phyloP scores from a whole-genome alignment of 805 yeast species.

The Saccharomycopsis amapae region DNA sequence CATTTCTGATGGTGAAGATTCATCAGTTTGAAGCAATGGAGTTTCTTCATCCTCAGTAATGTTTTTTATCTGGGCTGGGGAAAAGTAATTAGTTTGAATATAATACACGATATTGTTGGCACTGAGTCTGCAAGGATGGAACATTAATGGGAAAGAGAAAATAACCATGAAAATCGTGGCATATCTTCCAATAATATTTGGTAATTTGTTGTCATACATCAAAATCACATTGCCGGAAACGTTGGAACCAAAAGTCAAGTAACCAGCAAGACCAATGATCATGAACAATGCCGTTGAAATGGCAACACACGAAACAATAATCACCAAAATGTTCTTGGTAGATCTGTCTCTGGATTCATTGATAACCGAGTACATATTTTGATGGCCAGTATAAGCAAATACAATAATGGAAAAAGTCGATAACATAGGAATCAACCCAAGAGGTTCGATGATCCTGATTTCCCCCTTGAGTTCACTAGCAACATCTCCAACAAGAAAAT shows the following conservation, averaged over 20 bases:
- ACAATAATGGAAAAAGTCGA: slow-evolving; percentile 68
- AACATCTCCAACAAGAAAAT: slow-evolving; percentile 41
- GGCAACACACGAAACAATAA: slow-evolving; percentile 41
- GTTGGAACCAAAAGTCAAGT: slow-evolving; percentile 62
- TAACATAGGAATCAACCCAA: slow-evolving; percentile 39
- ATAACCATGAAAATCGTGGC: slow-evolving; percentile 65
- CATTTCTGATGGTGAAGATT: not conserved
- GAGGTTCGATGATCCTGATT: slow-evolving; percentile 35
- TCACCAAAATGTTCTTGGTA: slow-evolving; percentile 39
- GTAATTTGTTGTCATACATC: slow-evolving; percentile 53
- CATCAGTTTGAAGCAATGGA: slow-evolving; percentile 5
- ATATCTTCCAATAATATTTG: slow-evolving; percentile 43
- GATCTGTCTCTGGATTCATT: slow-evolving; percentile 57
- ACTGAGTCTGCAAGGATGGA: slow-evolving; percentile 75
- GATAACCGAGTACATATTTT: slow-evolving; percentile 70
- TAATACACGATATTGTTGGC: slow-evolving; percentile 57
- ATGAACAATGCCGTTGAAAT: slow-evolving; percentile 53
- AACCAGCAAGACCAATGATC: slow-evolving; percentile 61
- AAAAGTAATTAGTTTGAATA: slow-evolving; percentile 25
- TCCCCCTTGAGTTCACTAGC: slow-evolving; percentile 37
- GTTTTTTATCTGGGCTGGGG: not conserved
- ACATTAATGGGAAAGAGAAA: slow-evolving; percentile 71
- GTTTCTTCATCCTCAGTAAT: slow-evolving; percentile 5
- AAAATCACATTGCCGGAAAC: slow-evolving; percentile 63
- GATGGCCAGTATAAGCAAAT: slow-evolving; percentile 78